Percentiles rank a stretch among this genome's conserved stretches.
These are phyloP conservation scores for Venturia asperata DNA, from an alignment of 2,329 filamentous ascomycete genomes.

Conservation along the genomic window DNA sequence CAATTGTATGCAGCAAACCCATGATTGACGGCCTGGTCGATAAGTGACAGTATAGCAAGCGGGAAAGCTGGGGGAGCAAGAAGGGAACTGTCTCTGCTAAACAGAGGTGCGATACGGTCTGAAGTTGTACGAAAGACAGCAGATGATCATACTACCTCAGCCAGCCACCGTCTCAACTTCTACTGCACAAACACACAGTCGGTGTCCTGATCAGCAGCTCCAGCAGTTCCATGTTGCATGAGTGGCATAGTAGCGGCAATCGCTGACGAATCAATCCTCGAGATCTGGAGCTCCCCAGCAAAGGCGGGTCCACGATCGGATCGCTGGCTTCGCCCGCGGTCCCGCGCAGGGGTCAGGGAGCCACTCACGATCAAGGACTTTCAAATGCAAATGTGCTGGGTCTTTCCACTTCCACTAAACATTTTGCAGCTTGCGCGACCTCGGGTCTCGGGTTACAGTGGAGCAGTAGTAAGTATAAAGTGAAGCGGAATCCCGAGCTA, in stretches of 20 bases:
- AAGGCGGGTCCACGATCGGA: not conserved
- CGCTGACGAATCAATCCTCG: not conserved
- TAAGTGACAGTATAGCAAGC: no score
- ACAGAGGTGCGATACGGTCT: not conserved
- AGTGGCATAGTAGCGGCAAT: not conserved
- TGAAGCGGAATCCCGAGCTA: no score
- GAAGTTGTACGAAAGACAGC: not conserved
- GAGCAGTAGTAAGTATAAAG: no score
- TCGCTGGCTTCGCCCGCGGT: not conserved
- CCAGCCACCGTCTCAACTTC: not conserved
- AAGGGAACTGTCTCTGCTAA: not conserved
- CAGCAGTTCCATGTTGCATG: not conserved
- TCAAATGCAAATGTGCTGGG: not conserved
- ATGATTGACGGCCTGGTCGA: slow-evolving; percentile 17
- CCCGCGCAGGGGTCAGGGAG: not conserved
- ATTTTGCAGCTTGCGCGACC: no score
- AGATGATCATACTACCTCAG: slow-evolving; percentile 3
- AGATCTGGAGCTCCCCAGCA: not conserved
- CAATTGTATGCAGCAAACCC: slow-evolving; percentile 22
- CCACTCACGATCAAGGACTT: not conserved
- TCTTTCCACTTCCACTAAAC: no score
- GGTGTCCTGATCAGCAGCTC: not conserved
- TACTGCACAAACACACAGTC: not conserved
- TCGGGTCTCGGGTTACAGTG: no score
- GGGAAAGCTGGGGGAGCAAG: not conserved